Conservation (phyloP, 441 rosid species). For the Dalechampia spathulata region DNA sequence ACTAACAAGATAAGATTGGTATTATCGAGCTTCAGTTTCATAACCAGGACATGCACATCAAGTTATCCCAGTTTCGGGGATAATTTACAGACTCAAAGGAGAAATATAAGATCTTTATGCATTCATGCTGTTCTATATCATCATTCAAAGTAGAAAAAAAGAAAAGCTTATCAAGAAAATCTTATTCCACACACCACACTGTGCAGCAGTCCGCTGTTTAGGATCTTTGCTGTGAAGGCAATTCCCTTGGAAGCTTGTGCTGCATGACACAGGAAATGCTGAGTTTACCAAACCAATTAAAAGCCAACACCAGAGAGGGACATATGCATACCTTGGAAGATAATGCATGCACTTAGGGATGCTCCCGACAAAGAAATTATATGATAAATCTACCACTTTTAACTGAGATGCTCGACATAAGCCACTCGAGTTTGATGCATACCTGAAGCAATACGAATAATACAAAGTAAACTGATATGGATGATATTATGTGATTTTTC, state of each 20-base stretch:
- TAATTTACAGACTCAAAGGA: too few relatives aligned
- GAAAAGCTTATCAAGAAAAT: neutral
- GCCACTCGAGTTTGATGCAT: conserved; percentile 48
- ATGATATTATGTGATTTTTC: too few relatives aligned
- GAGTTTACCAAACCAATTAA: conserved; percentile 6
- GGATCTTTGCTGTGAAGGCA: conserved; percentile 60
- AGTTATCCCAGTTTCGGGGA: neutral
- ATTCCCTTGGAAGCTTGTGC: conserved; percentile 89
- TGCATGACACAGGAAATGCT: conserved; percentile 24
- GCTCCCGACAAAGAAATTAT: conserved; percentile 69
- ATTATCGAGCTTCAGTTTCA: neutral
- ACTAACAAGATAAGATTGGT: neutral
- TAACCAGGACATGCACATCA: conserved; percentile 2
- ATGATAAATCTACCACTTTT: conserved; percentile 75
- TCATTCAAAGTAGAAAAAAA: too few relatives aligned
- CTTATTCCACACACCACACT: conserved; percentile 46
- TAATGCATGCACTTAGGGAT: conserved; percentile 72
- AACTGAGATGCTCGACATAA: conserved; percentile 65
- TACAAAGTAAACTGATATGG: too few relatives aligned
- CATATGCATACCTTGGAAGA: conserved; percentile 55
- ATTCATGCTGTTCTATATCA: too few relatives aligned
- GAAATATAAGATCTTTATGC: too few relatives aligned
- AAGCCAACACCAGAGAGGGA: conserved; percentile 1
- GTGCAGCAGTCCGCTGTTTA: conserved; percentile 57
- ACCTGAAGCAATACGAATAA: conserved; percentile 31